A percentile compares a stretch with the other conserved stretches of the same genome.
Evolutionary conservation across 2,329 filamentous ascomycete genomes (phyloP).

Genomic region (Dothideomycetes sp.): DNA sequence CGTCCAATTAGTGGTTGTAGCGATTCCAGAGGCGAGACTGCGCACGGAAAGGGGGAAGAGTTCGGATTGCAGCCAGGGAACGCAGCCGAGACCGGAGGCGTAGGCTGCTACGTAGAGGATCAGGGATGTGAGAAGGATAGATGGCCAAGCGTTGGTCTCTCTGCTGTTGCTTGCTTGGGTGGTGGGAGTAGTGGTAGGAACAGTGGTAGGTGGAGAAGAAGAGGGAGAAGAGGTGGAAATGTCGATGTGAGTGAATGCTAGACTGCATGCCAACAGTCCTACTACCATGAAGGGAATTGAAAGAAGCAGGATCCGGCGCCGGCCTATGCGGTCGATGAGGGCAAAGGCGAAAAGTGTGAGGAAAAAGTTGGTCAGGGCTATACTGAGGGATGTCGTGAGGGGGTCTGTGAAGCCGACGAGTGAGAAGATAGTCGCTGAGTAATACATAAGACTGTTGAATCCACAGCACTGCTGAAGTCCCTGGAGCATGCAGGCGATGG

Average conservation of each 20-base stretch:
- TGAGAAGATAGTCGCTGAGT: slow-evolving; percentile 35
- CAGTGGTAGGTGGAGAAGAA: not conserved
- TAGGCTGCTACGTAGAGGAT: slow-evolving; percentile 78
- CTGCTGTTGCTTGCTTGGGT: not conserved
- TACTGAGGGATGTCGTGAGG: slow-evolving; percentile 32
- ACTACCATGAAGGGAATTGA: slow-evolving; percentile 76
- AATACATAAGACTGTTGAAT: slow-evolving; percentile 34
- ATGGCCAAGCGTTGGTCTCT: slow-evolving; percentile 20
- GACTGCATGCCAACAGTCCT: slow-evolving; percentile 59
- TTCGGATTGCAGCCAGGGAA: slow-evolving; percentile 94
- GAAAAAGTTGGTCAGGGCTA: slow-evolving; percentile 34
- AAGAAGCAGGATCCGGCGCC: slow-evolving; percentile 56
- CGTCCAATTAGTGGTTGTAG: slow-evolving; percentile 78
- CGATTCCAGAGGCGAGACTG: slow-evolving; percentile 58
- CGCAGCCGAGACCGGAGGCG: slow-evolving; percentile 77
- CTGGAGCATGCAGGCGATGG: slow-evolving; percentile 78
- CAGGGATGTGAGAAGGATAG: slow-evolving; percentile 60
- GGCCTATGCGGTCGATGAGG: slow-evolving; percentile 32
- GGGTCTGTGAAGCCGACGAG: slow-evolving; percentile 35
- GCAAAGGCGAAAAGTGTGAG: slow-evolving; percentile 35
- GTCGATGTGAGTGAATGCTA: slow-evolving; percentile 59
- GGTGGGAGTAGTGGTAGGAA: slow-evolving; percentile 14
- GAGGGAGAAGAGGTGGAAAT: slow-evolving; percentile 21
- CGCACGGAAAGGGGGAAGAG: slow-evolving; percentile 66
- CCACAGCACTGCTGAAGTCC: slow-evolving; percentile 59